These are phyloP conservation scores for Apiotrichum akiyoshidainum DNA, from an alignment of 1,284 basidiomycete species.

Conservation along the genomic window DNA sequence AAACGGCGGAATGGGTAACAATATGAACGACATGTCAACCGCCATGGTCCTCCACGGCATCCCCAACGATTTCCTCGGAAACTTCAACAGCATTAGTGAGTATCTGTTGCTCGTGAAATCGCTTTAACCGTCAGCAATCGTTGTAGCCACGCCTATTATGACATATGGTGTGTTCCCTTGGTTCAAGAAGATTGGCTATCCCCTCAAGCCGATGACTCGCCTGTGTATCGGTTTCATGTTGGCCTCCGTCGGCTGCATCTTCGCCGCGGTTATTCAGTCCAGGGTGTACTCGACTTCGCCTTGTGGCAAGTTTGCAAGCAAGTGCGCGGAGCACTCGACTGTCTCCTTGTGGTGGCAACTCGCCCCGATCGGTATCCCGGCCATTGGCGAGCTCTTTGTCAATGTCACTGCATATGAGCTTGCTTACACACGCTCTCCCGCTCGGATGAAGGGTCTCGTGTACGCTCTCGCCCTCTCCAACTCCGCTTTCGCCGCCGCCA, in stretches of 20 bases:
- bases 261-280: constrained; percentile 53
- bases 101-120: neutral
- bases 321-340: constrained; percentile 27
- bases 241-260: constrained; percentile 49
- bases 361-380: constrained; percentile 52
- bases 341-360: constrained; percentile 50
- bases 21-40: constrained; percentile 50
- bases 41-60: constrained; percentile 51
- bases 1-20: constrained; percentile 38
- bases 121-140: neutral
- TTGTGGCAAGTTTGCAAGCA: constrained; percentile 51
- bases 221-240: constrained; percentile 41
- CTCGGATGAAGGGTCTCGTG: constrained; percentile 50
- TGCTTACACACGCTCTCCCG: constrained; percentile 51
- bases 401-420: constrained; percentile 55
- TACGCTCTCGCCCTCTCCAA: constrained; percentile 51
- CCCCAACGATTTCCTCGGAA: constrained; percentile 54
- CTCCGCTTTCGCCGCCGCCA: constrained; percentile 52
- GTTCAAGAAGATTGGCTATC: constrained; percentile 43
- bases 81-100: constrained; percentile 51
- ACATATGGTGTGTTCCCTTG: constrained; percentile 52
- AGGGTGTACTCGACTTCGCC: constrained; percentile 52
- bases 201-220: constrained; percentile 36
- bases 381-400: constrained; percentile 54
- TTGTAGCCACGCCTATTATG: constrained; percentile 42